Percentiles rank a stretch among this genome's conserved stretches.
These are phyloP conservation scores for Cryptococcus floricola DNA, from an alignment of 1,284 basidiomycete species.

Conservation along the genomic window DNA sequence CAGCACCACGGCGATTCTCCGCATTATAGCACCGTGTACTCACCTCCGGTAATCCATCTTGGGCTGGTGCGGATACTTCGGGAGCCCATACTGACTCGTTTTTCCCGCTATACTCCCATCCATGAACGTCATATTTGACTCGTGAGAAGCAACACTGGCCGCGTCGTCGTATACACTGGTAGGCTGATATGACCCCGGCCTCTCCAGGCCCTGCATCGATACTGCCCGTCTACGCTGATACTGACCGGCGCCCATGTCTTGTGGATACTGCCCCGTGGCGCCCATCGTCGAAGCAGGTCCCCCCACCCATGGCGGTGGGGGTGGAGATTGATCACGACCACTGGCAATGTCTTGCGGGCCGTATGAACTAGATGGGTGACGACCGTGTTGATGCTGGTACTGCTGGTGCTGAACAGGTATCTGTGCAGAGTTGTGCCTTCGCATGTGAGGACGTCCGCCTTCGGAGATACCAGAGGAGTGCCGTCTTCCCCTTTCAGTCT, in stretches of 20 bases:
- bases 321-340: conserved; percentile 1
- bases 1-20: neutral
- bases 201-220: conserved; percentile 14
- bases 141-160: conserved; percentile 20
- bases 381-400: neutral
- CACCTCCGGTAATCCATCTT: conserved; percentile 36
- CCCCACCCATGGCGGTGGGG: conserved; percentile 1
- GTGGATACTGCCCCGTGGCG: neutral
- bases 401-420: neutral
- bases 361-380: conserved; percentile 12
- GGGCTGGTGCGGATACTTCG: conserved; percentile 28
- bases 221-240: conserved; percentile 4
- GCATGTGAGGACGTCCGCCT: neutral
- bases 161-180: conserved; percentile 30
- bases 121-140: conserved; percentile 34
- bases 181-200: conserved; percentile 8
- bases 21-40: neutral
- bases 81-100: conserved; percentile 52
- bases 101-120: conserved; percentile 57
- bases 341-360: conserved; percentile 1
- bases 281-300: neutral
- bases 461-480: neutral
- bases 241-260: neutral
- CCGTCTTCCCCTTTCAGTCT: neutral
- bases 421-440: conserved; percentile 1